Evolutionary conservation across 352 stramenopile species (phyloP).

Genomic region (Globisporangium barbulae): DNA sequence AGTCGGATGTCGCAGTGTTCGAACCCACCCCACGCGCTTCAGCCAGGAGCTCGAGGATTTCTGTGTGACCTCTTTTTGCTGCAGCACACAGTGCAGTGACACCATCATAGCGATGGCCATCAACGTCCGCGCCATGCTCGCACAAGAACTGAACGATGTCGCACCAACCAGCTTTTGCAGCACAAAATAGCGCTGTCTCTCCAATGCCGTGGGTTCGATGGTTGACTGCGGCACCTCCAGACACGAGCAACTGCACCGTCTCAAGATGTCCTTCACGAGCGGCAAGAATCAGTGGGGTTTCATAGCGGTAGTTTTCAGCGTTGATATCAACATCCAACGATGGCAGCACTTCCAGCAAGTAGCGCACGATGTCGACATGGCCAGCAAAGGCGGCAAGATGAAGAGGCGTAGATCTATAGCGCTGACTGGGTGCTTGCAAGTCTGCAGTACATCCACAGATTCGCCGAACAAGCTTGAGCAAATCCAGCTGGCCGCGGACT

Average conservation of each 20-base stretch:
- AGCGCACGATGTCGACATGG: neutral
- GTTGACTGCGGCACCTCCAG: neutral
- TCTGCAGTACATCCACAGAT: neutral
- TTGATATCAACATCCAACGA: neutral
- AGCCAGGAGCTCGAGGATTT: neutral
- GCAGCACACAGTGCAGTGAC: neutral
- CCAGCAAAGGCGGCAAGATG: neutral
- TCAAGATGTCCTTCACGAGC: neutral
- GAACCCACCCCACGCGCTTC: neutral
- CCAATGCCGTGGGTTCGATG: neutral
- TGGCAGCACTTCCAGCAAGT: neutral
- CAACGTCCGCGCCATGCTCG: neutral
- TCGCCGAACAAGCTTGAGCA: neutral
- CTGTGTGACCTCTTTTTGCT: neutral
- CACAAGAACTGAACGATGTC: constrained; percentile 1
- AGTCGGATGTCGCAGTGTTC: neutral
- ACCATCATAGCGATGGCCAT: neutral
- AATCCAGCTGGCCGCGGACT: neutral
- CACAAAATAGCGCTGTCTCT: neutral
- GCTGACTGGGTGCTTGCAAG: neutral
- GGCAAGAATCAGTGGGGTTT: neutral
- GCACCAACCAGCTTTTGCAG: neutral
- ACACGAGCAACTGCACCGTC: neutral
- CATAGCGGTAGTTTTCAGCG: neutral
- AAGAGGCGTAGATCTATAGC: neutral